phyloP scores from a whole-genome alignment of 768 basidiomycete species.

The Scleroderma citrinum region DNA sequence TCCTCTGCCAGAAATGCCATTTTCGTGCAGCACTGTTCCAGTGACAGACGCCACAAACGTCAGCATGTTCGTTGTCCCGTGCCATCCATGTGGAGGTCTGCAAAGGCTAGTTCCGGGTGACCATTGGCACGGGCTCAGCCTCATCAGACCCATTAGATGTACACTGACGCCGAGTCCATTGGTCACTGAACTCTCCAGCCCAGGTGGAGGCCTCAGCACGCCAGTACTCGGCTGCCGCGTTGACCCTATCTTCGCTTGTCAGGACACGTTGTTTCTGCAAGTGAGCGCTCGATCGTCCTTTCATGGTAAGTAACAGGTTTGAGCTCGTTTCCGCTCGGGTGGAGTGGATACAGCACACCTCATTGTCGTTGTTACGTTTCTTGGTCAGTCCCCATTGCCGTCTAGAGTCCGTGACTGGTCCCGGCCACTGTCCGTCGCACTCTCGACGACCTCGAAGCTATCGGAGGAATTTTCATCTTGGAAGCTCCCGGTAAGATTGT shows the following conservation, averaged over 20 bases:
- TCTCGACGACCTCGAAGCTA: not conserved
- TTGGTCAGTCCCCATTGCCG: too few relatives aligned
- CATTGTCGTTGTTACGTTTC: conserved; percentile 1
- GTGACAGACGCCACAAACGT: not conserved
- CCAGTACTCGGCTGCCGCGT: not conserved
- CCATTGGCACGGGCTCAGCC: too few relatives aligned
- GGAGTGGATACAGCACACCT: not conserved
- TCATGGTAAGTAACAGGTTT: conserved; percentile 4
- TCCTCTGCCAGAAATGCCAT: not conserved
- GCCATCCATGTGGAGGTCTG: too few relatives aligned
- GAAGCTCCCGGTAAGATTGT: conserved; percentile 18
- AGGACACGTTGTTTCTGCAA: conserved; percentile 20
- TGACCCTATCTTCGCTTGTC: not conserved
- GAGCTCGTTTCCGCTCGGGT: conserved; percentile 3
- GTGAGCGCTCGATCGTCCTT: conserved; percentile 2
- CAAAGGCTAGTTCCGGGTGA: too few relatives aligned
- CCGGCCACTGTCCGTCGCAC: not conserved
- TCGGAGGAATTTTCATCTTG: conserved; percentile 17
- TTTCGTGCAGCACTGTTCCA: conserved; percentile 4
- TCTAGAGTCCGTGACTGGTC: too few relatives aligned
- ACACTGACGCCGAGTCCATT: too few relatives aligned
- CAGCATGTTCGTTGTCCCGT: too few relatives aligned
- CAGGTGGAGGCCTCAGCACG: too few relatives aligned
- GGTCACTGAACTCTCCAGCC: too few relatives aligned
- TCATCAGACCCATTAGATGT: too few relatives aligned